Evolutionary conservation across 2,329 filamentous ascomycete species (phyloP), one percentile per base, ranked within the genome.

Genomic region (Fusarium buxicola): DNA sequence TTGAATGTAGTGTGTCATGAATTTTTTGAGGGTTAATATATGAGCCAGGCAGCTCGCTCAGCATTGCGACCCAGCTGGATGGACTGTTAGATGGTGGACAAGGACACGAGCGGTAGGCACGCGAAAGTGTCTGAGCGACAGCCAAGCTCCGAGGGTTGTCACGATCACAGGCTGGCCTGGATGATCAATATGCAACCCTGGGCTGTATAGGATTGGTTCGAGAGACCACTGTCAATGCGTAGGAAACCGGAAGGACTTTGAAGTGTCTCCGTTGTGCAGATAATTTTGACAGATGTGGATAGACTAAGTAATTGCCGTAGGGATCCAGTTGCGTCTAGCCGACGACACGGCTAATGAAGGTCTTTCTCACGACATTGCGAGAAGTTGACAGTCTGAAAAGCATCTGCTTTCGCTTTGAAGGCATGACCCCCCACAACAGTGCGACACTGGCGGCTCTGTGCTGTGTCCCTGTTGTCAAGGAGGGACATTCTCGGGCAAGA

Each of bases 221-320:
- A 15, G 18, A 21, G 45, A 18, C 36, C 27, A 16, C 32, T 38
- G 56, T 65, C 47, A 65, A 47, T 48, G 60, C 46, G 56, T 44
- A 40, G 39, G 47, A 40, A 47, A 36, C 50, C 44, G 56, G 57
- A 58, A 50, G 44, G 61, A 54, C 58, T 54, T 31, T 48, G 40
- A 50, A 32, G 61, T 34, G 50, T 43, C 39, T 65, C 61, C 57
- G 57, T 58, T 57, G 57, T 50, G 58, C 40, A 50, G 53, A 40
- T 40, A 16, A 12, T 54, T 60, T 64, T 65, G 61, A 62, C 61
- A 54, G 48, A 61, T 65, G 61, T 62, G 58, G 56, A 34, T 60
- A 51, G 34, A 47, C 56, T 50, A 62, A 55, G 61, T 43, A 57
- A 64, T 65, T 65, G 57, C 36, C 61, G 61, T 65, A 62, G 61